phyloP scores from a whole-genome alignment of 225 moss, liverwort and hornwort species.

The Sphagnum tenellum region DNA sequence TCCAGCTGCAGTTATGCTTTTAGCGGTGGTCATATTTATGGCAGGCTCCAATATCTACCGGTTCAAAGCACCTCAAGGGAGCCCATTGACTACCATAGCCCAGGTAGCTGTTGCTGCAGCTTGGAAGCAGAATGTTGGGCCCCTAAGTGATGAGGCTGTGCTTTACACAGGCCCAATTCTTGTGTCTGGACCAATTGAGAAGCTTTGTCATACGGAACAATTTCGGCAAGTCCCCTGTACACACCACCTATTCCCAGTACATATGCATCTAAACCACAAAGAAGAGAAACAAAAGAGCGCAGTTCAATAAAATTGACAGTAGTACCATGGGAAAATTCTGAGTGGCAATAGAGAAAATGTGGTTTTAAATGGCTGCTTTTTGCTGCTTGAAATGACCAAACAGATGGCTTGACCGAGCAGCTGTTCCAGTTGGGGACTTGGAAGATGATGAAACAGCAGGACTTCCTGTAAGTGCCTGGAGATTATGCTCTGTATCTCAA shows the following conservation, averaged over 20 bases:
- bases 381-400: not conserved
- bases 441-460: slow-evolving; percentile 1
- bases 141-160: too few species aligned
- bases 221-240: too few species aligned
- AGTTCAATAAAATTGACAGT: too few species aligned
- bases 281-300: too few species aligned
- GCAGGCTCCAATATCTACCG: slow-evolving; percentile 8
- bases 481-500: slow-evolving; percentile 26
- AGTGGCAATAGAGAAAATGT: too few species aligned
- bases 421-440: not conserved
- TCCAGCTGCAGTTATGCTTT: not conserved
- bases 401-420: slow-evolving; percentile 37
- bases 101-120: slow-evolving; percentile 12
- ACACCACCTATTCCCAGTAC: too few species aligned
- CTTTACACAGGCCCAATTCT: too few species aligned
- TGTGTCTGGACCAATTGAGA: too few species aligned
- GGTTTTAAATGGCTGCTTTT: too few species aligned
- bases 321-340: too few species aligned
- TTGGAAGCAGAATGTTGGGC: slow-evolving; percentile 8
- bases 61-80: slow-evolving; percentile 10
- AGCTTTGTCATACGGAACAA: too few species aligned
- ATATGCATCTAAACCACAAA: too few species aligned
- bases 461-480: slow-evolving; percentile 10
- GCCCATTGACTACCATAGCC: slow-evolving; percentile 12
- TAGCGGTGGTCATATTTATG: slow-evolving; percentile 1